A percentile compares a stretch with the other conserved stretches of the same genome.
These are phyloP conservation scores for Moniliella sp. DNA, from an alignment of 1,284 basidiomycete species.

Conservation along the genomic window DNA sequence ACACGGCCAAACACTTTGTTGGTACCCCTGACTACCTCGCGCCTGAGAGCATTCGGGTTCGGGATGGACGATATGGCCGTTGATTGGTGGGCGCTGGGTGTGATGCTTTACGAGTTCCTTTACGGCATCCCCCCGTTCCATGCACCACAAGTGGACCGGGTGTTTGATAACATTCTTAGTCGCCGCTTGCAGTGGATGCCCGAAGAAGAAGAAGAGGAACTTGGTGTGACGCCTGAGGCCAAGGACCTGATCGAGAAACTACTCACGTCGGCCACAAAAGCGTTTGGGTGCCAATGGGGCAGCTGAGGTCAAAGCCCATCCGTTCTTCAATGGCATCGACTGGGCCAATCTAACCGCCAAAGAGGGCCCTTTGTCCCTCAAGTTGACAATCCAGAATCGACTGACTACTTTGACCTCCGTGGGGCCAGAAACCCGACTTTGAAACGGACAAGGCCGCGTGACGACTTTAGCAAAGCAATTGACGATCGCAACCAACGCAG, in stretches of 20 bases:
- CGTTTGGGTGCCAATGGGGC: slow-evolving; percentile 72
- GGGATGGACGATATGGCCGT: slow-evolving; percentile 84
- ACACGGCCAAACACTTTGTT: slow-evolving; percentile 45
- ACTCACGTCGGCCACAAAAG: slow-evolving; percentile 57
- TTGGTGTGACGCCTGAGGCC: slow-evolving; percentile 67
- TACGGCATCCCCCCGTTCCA: slow-evolving; percentile 95
- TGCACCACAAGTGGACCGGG: slow-evolving; percentile 80
- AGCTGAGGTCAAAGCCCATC: slow-evolving; percentile 74
- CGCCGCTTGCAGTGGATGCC: slow-evolving; percentile 82
- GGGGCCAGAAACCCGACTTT: too few relatives aligned
- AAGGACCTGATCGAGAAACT: slow-evolving; percentile 74
- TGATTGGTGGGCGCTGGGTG: slow-evolving; percentile 98
- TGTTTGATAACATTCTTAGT: slow-evolving; percentile 97
- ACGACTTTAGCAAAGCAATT: too few relatives aligned
- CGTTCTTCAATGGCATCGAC: slow-evolving; percentile 71
- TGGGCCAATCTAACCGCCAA: slow-evolving; percentile 73
- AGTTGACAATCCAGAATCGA: slow-evolving; percentile 82
- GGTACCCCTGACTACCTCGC: slow-evolving; percentile 92
- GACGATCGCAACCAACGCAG: too few relatives aligned
- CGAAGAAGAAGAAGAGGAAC: slow-evolving; percentile 72
- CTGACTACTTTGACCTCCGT: slow-evolving; percentile 92
- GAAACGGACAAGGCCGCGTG: too few relatives aligned
- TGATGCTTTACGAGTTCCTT: slow-evolving; percentile 92
- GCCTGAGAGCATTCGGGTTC: slow-evolving; percentile 86
- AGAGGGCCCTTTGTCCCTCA: slow-evolving; percentile 90